phyloP scores from a whole-genome alignment of 768 basidiomycete species.

The Tylopilus subfusipes region DNA sequence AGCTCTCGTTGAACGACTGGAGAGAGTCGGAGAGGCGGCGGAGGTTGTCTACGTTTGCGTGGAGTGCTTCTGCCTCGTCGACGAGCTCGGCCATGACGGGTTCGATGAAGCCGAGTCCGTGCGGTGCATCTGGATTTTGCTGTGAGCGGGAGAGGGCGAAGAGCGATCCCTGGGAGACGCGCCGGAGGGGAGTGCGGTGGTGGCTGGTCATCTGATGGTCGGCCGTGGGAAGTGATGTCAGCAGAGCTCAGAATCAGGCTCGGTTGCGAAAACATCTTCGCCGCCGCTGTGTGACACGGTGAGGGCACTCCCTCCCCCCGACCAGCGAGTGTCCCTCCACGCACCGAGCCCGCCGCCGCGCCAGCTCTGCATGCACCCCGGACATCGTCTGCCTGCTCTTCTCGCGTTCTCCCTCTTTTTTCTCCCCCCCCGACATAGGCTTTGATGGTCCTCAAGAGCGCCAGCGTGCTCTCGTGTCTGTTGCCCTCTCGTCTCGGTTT shows the following conservation, averaged over 20 bases:
- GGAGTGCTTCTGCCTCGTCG: slow-evolving; percentile 82
- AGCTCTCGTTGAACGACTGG: slow-evolving; percentile 86
- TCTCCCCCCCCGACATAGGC: background rate
- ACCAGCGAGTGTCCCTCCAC: too few relatives aligned
- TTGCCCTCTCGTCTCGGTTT: slow-evolving; percentile 38
- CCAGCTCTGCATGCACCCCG: slow-evolving; percentile 5
- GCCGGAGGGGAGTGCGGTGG: slow-evolving; percentile 79
- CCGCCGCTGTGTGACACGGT: slow-evolving; percentile 19
- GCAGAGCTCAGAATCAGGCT: slow-evolving; percentile 2
- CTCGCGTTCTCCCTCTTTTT: background rate
- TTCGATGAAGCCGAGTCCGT: slow-evolving; percentile 82
- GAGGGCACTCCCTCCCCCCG: slow-evolving; percentile 3
- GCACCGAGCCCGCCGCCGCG: background rate
- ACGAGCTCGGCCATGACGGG: slow-evolving; percentile 81
- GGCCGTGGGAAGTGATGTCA: slow-evolving; percentile 15
- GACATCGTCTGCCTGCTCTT: background rate
- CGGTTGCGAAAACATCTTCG: background rate
- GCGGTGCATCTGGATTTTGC: slow-evolving; percentile 68
- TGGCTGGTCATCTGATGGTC: slow-evolving; percentile 8
- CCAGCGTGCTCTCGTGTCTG: slow-evolving; percentile 33
- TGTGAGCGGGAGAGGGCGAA: slow-evolving; percentile 75
- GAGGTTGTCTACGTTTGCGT: slow-evolving; percentile 70
- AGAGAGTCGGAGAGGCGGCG: slow-evolving; percentile 70
- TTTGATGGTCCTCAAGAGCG: slow-evolving; percentile 36
- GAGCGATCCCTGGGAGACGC: slow-evolving; percentile 89